Evolutionary conservation across 352 stramenopile species (phyloP).

Genomic region (Globisporangium rhizosaccharum): DNA sequence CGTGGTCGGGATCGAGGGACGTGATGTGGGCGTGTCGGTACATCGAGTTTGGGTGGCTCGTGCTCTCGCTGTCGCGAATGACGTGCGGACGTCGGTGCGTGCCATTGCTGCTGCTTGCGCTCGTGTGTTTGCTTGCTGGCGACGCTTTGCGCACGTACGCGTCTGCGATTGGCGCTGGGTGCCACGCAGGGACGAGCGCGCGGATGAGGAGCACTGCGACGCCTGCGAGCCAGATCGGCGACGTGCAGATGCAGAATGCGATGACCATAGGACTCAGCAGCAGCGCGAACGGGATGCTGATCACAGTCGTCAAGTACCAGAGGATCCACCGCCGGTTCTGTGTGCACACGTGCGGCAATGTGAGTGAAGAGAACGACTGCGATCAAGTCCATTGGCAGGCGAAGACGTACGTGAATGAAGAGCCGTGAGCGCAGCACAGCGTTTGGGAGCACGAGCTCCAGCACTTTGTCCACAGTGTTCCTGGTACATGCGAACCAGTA

Average conservation of each 20-base stretch:
- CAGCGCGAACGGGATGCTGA: conserved; percentile 72
- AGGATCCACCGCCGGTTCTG: conserved; percentile 55
- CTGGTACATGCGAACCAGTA: neutral
- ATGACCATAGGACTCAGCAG: conserved; percentile 75
- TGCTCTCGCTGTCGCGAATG: conserved; percentile 29
- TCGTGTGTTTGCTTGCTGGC: neutral
- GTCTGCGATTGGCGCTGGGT: conserved; percentile 25
- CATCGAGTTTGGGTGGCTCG: conserved; percentile 40
- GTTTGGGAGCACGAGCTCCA: conserved; percentile 33
- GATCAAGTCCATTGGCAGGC: neutral
- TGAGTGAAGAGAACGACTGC: neutral
- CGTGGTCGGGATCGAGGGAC: neutral
- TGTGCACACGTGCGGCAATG: neutral
- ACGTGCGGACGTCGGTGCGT: conserved; percentile 14
- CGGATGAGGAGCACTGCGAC: conserved; percentile 54
- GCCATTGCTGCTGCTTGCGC: conserved; percentile 11
- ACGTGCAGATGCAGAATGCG: conserved; percentile 68
- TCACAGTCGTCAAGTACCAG: conserved; percentile 58
- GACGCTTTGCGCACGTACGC: conserved; percentile 33
- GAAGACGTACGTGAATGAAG: conserved; percentile 30
- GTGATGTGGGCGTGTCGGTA: conserved; percentile 28
- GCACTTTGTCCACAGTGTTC: conserved; percentile 25
- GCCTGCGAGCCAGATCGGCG: conserved; percentile 65
- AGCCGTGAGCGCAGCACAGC: conserved; percentile 32
- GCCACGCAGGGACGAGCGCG: conserved; percentile 27